Evolutionary conservation across 2,329 filamentous ascomycete genomes (phyloP).

Genomic region (Penicillium sp.): DNA sequence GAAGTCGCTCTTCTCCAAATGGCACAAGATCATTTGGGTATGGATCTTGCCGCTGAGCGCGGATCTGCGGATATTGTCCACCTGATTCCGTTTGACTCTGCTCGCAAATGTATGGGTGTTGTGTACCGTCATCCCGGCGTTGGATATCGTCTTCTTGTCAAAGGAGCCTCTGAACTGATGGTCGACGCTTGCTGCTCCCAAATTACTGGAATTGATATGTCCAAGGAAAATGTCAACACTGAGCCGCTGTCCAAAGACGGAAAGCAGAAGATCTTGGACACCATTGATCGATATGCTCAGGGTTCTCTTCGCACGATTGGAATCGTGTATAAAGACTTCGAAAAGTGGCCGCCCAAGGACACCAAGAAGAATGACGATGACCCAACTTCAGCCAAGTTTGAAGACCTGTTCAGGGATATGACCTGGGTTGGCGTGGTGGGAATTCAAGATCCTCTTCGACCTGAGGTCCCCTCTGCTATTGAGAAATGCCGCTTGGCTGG

Average conservation of each 20-base stretch:
- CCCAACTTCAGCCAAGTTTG: constrained; percentile 63
- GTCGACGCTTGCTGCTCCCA: constrained; percentile 38
- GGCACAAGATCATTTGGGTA: constrained; percentile 65
- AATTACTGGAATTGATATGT: constrained; percentile 33
- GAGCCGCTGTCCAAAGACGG: constrained; percentile 30
- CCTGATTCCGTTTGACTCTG: constrained; percentile 74
- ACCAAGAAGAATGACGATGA: constrained; percentile 63
- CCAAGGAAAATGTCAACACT: constrained; percentile 23
- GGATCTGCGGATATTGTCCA: constrained; percentile 63
- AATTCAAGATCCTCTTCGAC: constrained; percentile 72
- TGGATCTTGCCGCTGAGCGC: constrained; percentile 67
- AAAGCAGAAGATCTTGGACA: constrained; percentile 31
- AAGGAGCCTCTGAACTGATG: constrained; percentile 53
- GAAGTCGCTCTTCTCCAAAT: constrained; percentile 73
- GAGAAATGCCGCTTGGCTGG: constrained; percentile 67
- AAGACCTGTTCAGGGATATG: constrained; percentile 70
- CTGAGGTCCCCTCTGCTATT: constrained; percentile 68
- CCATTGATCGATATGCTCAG: constrained; percentile 46
- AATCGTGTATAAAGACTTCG: constrained; percentile 72
- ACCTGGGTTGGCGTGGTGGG: constrained; percentile 71
- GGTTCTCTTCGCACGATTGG: constrained; percentile 74
- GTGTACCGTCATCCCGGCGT: constrained; percentile 43
- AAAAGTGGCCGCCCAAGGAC: constrained; percentile 64
- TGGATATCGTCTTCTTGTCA: constrained; percentile 50
- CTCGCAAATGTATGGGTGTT: constrained; percentile 66